Evolutionary conservation across 2,329 filamentous ascomycete species (phyloP).

Genomic region (Cordyceps militaris): DNA sequence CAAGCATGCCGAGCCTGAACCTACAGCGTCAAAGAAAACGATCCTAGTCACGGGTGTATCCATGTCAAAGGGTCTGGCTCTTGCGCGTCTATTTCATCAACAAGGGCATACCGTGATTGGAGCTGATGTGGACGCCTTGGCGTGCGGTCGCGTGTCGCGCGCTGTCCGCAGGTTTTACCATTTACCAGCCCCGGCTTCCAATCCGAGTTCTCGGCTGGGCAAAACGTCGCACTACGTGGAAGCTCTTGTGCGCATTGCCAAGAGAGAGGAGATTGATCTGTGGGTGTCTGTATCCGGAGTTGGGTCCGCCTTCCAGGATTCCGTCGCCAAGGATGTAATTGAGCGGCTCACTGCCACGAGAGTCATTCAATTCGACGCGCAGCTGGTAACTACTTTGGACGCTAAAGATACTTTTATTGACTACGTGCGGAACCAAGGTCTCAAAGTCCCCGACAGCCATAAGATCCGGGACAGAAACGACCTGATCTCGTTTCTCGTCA

Average conservation of each 20-base stretch:
- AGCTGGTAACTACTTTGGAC: constrained; percentile 51
- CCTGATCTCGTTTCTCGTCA: constrained; percentile 44
- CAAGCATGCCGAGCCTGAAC: neutral
- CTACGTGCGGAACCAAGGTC: constrained; percentile 45
- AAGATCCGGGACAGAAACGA: constrained; percentile 46
- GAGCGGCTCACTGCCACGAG: constrained; percentile 51
- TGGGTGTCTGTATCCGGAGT: constrained; percentile 73
- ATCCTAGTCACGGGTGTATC: constrained; percentile 66
- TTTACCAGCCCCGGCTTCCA: constrained; percentile 26
- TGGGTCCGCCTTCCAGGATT: constrained; percentile 58
- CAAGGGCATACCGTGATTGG: constrained; percentile 65
- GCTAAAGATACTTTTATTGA: constrained; percentile 60
- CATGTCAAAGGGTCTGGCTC: constrained; percentile 61
- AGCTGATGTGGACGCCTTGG: constrained; percentile 53
- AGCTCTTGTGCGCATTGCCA: constrained; percentile 51
- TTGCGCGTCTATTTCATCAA: constrained; percentile 59
- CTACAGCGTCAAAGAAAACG: constrained; percentile 27
- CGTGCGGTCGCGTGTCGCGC: constrained; percentile 51
- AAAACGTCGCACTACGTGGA: constrained; percentile 39
- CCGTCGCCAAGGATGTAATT: constrained; percentile 53
- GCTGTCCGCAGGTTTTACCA: constrained; percentile 48
- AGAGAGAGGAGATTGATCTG: constrained; percentile 54
- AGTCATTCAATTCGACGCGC: constrained; percentile 55
- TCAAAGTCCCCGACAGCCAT: constrained; percentile 47
- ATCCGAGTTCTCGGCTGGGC: neutral